Percentiles rank a stretch among this genome's conserved stretches.
Conservation (phyloP, 2,329 filamentous ascomycete genomes). For the Aspergillus fumigatiaffinis region DNA sequence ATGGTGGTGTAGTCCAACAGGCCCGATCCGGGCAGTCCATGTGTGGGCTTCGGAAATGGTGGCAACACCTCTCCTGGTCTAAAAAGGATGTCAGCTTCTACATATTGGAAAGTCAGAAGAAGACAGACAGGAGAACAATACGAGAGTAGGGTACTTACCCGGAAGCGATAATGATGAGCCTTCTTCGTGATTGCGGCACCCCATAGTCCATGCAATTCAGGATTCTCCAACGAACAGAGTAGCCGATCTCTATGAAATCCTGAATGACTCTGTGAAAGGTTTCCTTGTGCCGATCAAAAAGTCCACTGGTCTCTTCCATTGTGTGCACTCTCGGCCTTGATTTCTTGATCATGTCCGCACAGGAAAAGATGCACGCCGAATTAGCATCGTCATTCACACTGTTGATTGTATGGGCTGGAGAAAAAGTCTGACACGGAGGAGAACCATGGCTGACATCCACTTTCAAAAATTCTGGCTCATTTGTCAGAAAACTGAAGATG, state of each 20-base stretch:
- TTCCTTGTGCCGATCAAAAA: slow-evolving; percentile 52
- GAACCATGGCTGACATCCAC: slow-evolving; percentile 72
- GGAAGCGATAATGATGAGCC: slow-evolving; percentile 52
- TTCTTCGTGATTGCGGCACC: slow-evolving; percentile 45
- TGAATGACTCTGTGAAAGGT: slow-evolving; percentile 60
- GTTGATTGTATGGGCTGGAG: slow-evolving; percentile 62
- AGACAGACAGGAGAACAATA: background rate
- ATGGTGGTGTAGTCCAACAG: slow-evolving; percentile 41
- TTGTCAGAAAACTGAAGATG: slow-evolving; percentile 45
- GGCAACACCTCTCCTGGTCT: slow-evolving; percentile 70
- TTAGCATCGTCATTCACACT: slow-evolving; percentile 63
- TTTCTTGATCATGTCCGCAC: slow-evolving; percentile 53
- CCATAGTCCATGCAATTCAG: slow-evolving; percentile 50
- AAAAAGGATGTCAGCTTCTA: slow-evolving; percentile 23
- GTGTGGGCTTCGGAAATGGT: slow-evolving; percentile 59
- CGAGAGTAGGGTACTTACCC: slow-evolving; percentile 38
- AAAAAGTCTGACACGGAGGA: slow-evolving; percentile 74
- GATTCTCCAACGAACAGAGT: slow-evolving; percentile 67
- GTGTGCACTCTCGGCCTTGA: slow-evolving; percentile 66
- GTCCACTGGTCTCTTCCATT: slow-evolving; percentile 72
- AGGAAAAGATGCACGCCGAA: slow-evolving; percentile 51
- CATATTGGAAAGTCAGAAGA: background rate
- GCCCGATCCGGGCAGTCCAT: slow-evolving; percentile 37
- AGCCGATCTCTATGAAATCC: slow-evolving; percentile 62
- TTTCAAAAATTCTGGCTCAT: slow-evolving; percentile 30